Evolutionary conservation across 345 rosid genomes (phyloP).

Genomic region (Eucalyptus brandiana): DNA sequence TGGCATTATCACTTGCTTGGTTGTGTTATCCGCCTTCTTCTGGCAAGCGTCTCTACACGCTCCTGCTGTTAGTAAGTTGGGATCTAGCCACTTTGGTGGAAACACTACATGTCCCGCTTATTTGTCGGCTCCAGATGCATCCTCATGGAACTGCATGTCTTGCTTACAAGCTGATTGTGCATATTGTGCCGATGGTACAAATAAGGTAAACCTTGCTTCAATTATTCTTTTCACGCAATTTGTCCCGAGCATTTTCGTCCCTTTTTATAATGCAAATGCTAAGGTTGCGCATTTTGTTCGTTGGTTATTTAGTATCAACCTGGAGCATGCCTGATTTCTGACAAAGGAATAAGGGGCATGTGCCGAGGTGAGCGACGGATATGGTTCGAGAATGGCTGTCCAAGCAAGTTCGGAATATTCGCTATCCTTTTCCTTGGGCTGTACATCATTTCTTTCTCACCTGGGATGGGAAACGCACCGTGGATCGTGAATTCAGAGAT

Average conservation of each 20-base stretch:
- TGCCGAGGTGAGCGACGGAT: conserved; percentile 29
- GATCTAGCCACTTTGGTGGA: conserved; percentile 26
- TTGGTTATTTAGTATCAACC: conserved; percentile 44
- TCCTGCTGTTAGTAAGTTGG: conserved; percentile 15
- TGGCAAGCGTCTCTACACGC: conserved; percentile 43
- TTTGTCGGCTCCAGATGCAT: background rate
- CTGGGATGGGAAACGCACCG: conserved; percentile 82
- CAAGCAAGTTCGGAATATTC: conserved; percentile 63
- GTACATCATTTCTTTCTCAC: conserved; percentile 61
- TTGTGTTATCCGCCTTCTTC: conserved; percentile 38
- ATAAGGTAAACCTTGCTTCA: conserved; percentile 10
- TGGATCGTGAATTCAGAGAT: conserved; percentile 94
- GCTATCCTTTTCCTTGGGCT: conserved; percentile 52
- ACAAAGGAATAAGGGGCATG: background rate
- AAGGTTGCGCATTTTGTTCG: background rate
- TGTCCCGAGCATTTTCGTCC: background rate
- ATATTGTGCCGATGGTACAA: conserved; percentile 29
- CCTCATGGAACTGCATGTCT: conserved; percentile 54
- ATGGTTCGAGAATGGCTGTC: conserved; percentile 62
- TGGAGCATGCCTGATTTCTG: conserved; percentile 54
- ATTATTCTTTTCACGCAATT: background rate
- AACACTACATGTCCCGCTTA: conserved; percentile 55
- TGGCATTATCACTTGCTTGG: conserved; percentile 53
- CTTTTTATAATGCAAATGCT: background rate
- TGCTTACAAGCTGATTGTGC: conserved; percentile 51